These are phyloP conservation scores for Somion occarium DNA, from an alignment of 1,284 basidiomycete species.

Conservation along the genomic window DNA sequence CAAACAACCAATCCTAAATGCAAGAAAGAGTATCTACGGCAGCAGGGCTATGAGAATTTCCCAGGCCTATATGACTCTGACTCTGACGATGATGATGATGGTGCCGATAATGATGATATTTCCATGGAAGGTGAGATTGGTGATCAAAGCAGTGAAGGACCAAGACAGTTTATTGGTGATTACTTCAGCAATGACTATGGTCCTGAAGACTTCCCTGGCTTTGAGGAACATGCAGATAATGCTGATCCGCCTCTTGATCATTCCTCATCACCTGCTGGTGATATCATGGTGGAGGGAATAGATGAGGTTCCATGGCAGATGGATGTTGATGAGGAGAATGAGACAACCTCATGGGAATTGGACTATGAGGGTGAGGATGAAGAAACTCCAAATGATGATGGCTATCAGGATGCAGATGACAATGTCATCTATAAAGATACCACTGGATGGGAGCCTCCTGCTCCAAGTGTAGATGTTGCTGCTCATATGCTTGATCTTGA, in stretches of 20 bases:
- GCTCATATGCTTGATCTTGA: not conserved
- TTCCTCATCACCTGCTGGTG: not conserved
- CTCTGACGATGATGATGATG: not conserved
- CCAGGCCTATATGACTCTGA: not conserved
- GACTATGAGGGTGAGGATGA: not conserved
- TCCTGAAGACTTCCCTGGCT: not conserved
- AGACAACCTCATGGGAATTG: not conserved
- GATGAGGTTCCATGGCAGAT: not conserved
- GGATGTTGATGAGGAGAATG: not conserved
- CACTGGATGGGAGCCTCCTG: not conserved
- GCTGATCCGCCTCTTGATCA: not conserved
- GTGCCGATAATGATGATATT: not conserved
- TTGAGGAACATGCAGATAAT: not conserved
- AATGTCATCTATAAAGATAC: not conserved
- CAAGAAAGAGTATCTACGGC: no score
- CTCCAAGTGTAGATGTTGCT: not conserved
- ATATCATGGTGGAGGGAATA: not conserved
- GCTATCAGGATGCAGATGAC: not conserved
- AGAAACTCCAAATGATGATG: not conserved
- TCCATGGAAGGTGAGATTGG: not conserved
- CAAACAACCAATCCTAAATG: no score
- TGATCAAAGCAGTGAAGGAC: not conserved
- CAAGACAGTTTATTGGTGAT: not conserved
- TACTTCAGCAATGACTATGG: not conserved
- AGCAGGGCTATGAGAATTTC: not conserved